Evolutionary conservation across 2,329 filamentous ascomycete species (phyloP), one percentile per base, ranked within the genome.

Genomic region (Aspergillus pseudonomiae): DNA sequence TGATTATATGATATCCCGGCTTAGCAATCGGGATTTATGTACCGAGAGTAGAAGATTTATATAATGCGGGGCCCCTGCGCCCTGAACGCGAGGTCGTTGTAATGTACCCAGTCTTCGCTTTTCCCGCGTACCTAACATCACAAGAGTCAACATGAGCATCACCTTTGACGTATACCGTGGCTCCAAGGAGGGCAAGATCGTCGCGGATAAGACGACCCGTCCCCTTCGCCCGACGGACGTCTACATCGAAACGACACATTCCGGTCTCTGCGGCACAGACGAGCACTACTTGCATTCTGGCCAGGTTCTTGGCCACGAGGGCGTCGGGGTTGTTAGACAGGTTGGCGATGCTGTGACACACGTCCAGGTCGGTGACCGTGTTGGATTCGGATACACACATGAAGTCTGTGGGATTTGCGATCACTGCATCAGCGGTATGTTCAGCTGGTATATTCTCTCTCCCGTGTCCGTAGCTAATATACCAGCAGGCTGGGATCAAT

Each of bases 261-360:
- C 68, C 4, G 68, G 71, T 39, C 60, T 73, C 54, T 73, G 70
- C 57, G 69, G 70, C 16, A 71, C 70, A 1, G 71, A 73, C 48
- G 63, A 66, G 57, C 68, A 68, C 56, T 73, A 62, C 57, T 58
- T 58, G 54, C 56, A 63, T 30, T 53, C 61, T 7, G 62, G 70
- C 46, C 69, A 71, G 45, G 73, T 64, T 1, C 78, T 86, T 41
- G 84, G 84, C 45, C 84, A 86, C 73, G 84, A 86, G 70, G 84
- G 84, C 58, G 80, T 81, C 45, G 85, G 84, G 53, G 69, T 83
- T 10, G 79, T 86, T 50, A 78, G 83, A 61, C 74, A 76, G 21
- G 65, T 80, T 30, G 84, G 84, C 2, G 78, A 82, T 6, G 72
- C 71, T 11, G 82, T 81, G 63, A 76, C 76, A 52, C 65, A 75